Base-by-base conservation (phyloP, 169 alveolate genomes). In the Blepharisma undulans region DNA sequence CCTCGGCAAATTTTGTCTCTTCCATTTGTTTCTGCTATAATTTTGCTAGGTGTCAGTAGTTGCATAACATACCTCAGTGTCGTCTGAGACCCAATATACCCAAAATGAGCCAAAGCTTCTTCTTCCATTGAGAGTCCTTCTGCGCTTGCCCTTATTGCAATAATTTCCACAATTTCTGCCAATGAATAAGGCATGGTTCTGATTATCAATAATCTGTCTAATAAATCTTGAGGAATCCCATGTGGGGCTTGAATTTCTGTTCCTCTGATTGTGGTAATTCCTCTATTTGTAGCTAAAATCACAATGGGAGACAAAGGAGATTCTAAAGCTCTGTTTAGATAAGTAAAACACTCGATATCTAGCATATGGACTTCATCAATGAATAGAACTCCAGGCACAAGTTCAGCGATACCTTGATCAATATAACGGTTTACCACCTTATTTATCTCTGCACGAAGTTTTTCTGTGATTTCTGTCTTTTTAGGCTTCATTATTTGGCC, bases 291-390 rank as follows among this genome's bases (percentile, higher is more conserved):
- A 32, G 99, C 99, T 87, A 99, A 96, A 81, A 99, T 98, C 77
- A 99, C 99, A 85, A 99, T 98, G n/a, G 99, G 99, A 18, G 99
- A 98, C 79, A 99, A 95, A 25, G 99, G 98, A 14, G 99, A 98
- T 94, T 99, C 99, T 61, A 99, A 96, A 21, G 99, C 99, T 94
- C 99, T 98, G 93, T 99, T 99, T 88, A 99, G 96, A 94, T 98
- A 99, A 66, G 99, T 98, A 95, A 99, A 99, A 92, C 99, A 99
- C 96, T 99, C 99, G 34, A 99, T 98, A 94, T 99, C 99, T 76
- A 99, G 96, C 99, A 99, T 99, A 94, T 99, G 99, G 32, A 98
- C 99, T 97, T 99, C 99, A 96, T 99, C 99, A 78, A 99, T 99
- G 92, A 99, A 99, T 82, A 99, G 93, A 72, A 99, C 99, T 4